Evolutionary conservation across 163 green algal genomes (phyloP).

Genomic region (Trebouxia gelatinosa): DNA sequence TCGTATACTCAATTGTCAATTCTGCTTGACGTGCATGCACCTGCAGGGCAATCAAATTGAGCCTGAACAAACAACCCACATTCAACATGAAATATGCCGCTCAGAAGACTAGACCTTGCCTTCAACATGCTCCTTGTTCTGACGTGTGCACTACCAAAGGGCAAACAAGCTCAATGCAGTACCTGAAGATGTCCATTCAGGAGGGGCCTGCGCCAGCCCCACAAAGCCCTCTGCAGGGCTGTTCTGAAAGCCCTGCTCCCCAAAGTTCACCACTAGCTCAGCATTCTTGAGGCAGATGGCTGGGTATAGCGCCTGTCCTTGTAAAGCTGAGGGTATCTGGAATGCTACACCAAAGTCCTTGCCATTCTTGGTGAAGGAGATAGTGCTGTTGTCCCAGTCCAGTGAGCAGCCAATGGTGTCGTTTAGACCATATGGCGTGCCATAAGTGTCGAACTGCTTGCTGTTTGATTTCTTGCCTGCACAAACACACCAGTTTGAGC

Average conservation of each 20-base stretch:
- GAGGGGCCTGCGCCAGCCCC: slow-evolving; percentile 37
- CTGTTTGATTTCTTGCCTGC: slow-evolving; percentile 71
- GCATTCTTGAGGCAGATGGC: slow-evolving; percentile 80
- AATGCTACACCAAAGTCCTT: slow-evolving; percentile 65
- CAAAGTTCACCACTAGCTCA: slow-evolving; percentile 72
- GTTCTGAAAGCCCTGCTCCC: slow-evolving; percentile 44
- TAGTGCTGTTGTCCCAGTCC: slow-evolving; percentile 42
- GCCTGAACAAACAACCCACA: too few species aligned
- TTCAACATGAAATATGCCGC: too few species aligned
- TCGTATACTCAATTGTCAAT: too few species aligned
- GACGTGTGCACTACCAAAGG: too few species aligned
- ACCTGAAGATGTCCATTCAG: slow-evolving; percentile 4
- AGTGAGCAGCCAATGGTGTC: slow-evolving; percentile 78
- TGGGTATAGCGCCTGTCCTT: slow-evolving; percentile 61
- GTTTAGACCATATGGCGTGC: slow-evolving; percentile 54
- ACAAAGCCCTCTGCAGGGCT: slow-evolving; percentile 52
- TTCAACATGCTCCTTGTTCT: too few species aligned
- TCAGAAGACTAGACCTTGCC: too few species aligned
- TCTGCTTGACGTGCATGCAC: too few species aligned
- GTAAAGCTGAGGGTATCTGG: slow-evolving; percentile 8
- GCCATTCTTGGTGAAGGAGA: slow-evolving; percentile 78
- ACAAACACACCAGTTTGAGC: neutral
- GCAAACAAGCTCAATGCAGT: too few species aligned
- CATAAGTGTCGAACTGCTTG: slow-evolving; percentile 72
- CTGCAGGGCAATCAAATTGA: too few species aligned